Base-by-base conservation (phyloP, 2,329 filamentous ascomycete genomes). In the Elsinoe fawcettii region DNA sequence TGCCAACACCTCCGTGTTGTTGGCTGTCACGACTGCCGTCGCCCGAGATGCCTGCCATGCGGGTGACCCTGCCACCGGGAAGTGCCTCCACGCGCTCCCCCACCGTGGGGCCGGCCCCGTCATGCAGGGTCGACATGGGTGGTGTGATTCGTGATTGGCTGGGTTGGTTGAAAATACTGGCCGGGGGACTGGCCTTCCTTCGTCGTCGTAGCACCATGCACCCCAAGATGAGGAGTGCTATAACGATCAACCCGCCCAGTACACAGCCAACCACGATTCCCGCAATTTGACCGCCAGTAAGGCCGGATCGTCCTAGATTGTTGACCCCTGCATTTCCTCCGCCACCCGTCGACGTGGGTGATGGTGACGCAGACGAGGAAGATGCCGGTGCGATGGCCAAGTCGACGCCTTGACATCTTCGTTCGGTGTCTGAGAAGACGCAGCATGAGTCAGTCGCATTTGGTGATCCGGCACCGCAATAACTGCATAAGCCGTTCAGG, bases 381-480 rank as follows among this genome's bases (percentile, higher is more conserved):
- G 77, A 75, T 49, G 90, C 86, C 1, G 83, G 82, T 39, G 70
- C 62, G 27, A 71, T 60, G 0, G 93, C 93, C 5, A 99, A 76
- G 23, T 80, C 77, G n/a, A 99, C 87, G 53, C 82, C 81, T 51
- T 81, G 74, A 70, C 93, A 99, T 61, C 84, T 81, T 23, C 75
- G 74, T 59, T 88, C 81, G n/a, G 86, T 85, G 60, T 90, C 79
- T 4, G 91, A 84, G 65, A 84, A 90, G 66, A 90, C 86, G 71
- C 93, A 99, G 76, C 93, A 99, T 2, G 91, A 95, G 70, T 97
- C 92, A 53, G 92, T 97, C 8, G 90, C 87, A 72, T 97, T 97
- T 61, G 85, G 82, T 25, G 91, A 90, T 65, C 88, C 92, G 5
- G 84, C 78, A 41, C 82, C 80, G 71, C 93, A 99, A 71, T 93